A percentile compares a stretch with the other conserved stretches of the same genome.
phyloP scores from a whole-genome alignment of 257 asterid genomes.

The Phtheirospermum japonicum region DNA sequence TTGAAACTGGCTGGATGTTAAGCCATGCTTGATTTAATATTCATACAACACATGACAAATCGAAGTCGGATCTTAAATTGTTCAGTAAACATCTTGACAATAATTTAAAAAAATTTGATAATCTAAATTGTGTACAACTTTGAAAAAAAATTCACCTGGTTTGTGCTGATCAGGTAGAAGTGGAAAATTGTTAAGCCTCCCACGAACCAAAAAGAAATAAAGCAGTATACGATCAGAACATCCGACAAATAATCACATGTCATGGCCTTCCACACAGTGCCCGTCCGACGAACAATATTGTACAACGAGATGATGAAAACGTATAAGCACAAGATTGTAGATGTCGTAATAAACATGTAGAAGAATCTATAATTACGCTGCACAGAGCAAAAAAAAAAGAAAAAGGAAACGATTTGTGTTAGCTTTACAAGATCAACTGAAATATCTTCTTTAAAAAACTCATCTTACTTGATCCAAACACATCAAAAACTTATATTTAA shows the following conservation, averaged over 20 bases:
- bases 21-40: no score
- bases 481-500: no score
- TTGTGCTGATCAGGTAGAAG: conserved; percentile 76
- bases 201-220: conserved; percentile 83
- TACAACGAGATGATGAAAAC: conserved; percentile 64
- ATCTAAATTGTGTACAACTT: conserved; percentile 1
- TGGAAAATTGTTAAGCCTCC: conserved; percentile 89
- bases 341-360: conserved; percentile 80
- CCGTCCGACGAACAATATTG: conserved; percentile 45
- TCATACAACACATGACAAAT: no score
- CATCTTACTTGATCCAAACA: not conserved
- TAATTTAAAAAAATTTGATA: not conserved
- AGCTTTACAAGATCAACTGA: conserved; percentile 13
- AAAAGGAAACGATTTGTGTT: not conserved
- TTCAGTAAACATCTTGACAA: not conserved
- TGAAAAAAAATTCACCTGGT: conserved; percentile 44
- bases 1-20: no score
- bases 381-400: conserved; percentile 1
- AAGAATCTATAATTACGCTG: conserved; percentile 92
- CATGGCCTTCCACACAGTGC: conserved; percentile 53
- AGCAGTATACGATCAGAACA: conserved; percentile 73
- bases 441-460: no score
- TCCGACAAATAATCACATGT: conserved; percentile 62
- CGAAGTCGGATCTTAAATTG: not conserved
- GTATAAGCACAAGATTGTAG: conserved; percentile 66